Base-by-base conservation (phyloP, 139 green algal species). In the Chara braunii region DNA sequence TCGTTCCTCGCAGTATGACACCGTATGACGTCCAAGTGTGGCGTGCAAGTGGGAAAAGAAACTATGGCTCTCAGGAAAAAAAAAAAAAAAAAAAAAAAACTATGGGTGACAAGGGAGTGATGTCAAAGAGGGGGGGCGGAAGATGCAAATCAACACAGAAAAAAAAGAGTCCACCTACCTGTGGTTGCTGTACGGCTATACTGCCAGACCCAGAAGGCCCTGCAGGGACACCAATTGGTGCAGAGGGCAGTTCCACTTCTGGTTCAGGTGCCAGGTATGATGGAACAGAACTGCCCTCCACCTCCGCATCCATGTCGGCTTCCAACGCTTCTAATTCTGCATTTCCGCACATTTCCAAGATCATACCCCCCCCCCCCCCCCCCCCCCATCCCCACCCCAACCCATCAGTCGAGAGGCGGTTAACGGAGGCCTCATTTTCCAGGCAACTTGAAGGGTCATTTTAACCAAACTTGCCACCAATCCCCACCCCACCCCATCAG, bases 321-420 rank as follows among this genome's bases (percentile, higher is more conserved):
- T 84, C 78, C 45, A 98, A 69, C 9, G 84, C 88, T 44, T 98
- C 92, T 66, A 98, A 74, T 81, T 98, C 92, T 3, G 67, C 30
- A 64, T n/a, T n/a, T n/a, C n/a, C n/a, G n/a, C n/a, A n/a, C 18
- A 48, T 18, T 18, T 26, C 40, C 18, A 48, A 18, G 18, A 48
- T 18, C 18, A 48, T 26, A 48, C n/a, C n/a, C n/a, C n/a, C n/a
- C n/a, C n/a, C n/a, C n/a, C n/a, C n/a, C n/a, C n/a, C n/a, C n/a
- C n/a, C n/a, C n/a, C n/a, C n/a, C 4, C 50, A 71, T 40, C 30
- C 4, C 51, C 48, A 68, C 8, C 23, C 62, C 50, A 14, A 11
- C 51, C 5, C 52, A 61, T 50, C 33, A 50, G 22, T 8, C 32
- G 8, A 57, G 9, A 11, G 11, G 48, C 26, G 52, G 6, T 32